Evolutionary conservation across 202 grass and related monocot genomes (phyloP).

Genomic region (Carex arenaria): DNA sequence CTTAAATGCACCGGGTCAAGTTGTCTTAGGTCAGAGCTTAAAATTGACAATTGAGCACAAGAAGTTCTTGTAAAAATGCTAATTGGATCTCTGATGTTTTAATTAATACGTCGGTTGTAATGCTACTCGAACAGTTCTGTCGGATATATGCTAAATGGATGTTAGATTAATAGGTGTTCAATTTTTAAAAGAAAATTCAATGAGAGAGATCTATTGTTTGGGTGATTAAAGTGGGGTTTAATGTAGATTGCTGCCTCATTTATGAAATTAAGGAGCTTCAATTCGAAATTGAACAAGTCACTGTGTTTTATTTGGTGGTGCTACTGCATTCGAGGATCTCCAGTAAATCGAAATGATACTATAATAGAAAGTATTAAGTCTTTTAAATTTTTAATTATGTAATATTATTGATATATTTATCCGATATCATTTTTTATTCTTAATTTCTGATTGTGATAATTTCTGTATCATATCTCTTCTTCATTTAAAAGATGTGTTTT

Average conservation of each 20-base stretch:
- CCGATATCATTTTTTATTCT: too few relatives aligned
- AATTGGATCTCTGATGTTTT: slow-evolving; percentile 7
- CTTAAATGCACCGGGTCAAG: slow-evolving; percentile 14
- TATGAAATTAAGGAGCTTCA: not conserved
- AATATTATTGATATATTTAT: too few relatives aligned
- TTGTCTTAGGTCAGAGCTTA: not conserved
- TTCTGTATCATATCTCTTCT: too few relatives aligned
- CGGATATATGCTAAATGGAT: not conserved
- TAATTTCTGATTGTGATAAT: too few relatives aligned
- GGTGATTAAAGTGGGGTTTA: not conserved
- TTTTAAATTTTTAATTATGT: too few relatives aligned
- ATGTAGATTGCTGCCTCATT: not conserved
- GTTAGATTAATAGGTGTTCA: not conserved
- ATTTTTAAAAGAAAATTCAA: not conserved
- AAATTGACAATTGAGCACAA: not conserved
- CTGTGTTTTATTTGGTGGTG: not conserved
- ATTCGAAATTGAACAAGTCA: not conserved
- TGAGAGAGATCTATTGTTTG: not conserved
- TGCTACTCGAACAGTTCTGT: not conserved
- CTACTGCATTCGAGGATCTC: not conserved
- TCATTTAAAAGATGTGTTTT: too few relatives aligned
- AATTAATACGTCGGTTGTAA: not conserved
- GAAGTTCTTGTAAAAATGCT: not conserved
- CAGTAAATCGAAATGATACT: not conserved
- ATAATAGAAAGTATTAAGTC: too few relatives aligned